phyloP scores from a whole-genome alignment of 371 early-diverging fungal genomes.

The Mucor sp. region DNA sequence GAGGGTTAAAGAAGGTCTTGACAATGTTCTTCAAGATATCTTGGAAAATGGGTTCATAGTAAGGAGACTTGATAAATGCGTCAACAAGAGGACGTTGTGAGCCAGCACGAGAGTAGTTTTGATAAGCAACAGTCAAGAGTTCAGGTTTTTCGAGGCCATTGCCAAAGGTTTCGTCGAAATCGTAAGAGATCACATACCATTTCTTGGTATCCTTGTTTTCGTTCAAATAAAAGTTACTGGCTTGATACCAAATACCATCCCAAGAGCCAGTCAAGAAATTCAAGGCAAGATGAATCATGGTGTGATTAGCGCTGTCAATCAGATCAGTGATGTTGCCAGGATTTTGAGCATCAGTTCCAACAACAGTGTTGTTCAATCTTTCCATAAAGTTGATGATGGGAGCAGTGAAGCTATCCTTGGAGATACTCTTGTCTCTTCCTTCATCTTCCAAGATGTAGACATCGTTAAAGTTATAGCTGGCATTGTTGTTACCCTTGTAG shows the following conservation, averaged over 20 bases:
- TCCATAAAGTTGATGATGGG: slow-evolving; percentile 33
- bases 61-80: slow-evolving; percentile 40
- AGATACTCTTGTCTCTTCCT: slow-evolving; percentile 17
- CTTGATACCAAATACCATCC: slow-evolving; percentile 53
- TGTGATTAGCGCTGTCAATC: slow-evolving; percentile 36
- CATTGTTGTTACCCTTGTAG: slow-evolving; percentile 31
- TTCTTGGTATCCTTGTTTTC: slow-evolving; percentile 41
- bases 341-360: slow-evolving; percentile 27
- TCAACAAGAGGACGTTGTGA: slow-evolving; percentile 38
- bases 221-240: slow-evolving; percentile 51
- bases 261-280: slow-evolving; percentile 53
- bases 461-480: slow-evolving; percentile 27
- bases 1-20: slow-evolving; percentile 52
- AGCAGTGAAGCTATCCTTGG: slow-evolving; percentile 19
- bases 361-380: slow-evolving; percentile 13
- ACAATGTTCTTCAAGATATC: slow-evolving; percentile 43
- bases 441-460: slow-evolving; percentile 40
- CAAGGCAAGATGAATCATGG: slow-evolving; percentile 48
- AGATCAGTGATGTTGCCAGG: slow-evolving; percentile 33
- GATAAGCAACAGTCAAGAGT: slow-evolving; percentile 37
- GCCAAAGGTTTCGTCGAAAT: slow-evolving; percentile 59
- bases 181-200: slow-evolving; percentile 54
- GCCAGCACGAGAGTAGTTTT: slow-evolving; percentile 34
- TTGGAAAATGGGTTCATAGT: slow-evolving; percentile 45
- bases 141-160: slow-evolving; percentile 33